phyloP scores from a whole-genome alignment of 345 rosid genomes.

The Pelargonium nanum region DNA sequence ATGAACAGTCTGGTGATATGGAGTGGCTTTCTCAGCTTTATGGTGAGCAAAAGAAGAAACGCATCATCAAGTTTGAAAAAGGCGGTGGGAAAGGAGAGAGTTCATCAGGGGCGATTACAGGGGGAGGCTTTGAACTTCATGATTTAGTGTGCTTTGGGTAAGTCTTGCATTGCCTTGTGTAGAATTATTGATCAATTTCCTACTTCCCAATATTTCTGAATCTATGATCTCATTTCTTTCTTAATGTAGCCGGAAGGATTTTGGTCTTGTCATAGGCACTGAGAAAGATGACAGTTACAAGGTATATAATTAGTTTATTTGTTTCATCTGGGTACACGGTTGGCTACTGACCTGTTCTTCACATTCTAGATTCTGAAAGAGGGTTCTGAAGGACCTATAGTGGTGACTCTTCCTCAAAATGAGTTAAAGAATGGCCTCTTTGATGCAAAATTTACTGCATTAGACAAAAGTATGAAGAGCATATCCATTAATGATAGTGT shows the following conservation, averaged over 20 bases:
- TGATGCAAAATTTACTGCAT: conserved; percentile 66
- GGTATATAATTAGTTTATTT: conserved; percentile 29
- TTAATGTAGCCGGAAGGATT: conserved; percentile 70
- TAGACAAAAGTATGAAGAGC: conserved; percentile 48
- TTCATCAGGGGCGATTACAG: conserved; percentile 37
- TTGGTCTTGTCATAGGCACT: conserved; percentile 74
- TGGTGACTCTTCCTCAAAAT: conserved; percentile 40
- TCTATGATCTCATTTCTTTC: not conserved
- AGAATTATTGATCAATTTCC: conserved; percentile 8
- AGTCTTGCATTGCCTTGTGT: conserved; percentile 15
- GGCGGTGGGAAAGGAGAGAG: conserved; percentile 64
- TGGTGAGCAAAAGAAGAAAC: conserved; percentile 62
- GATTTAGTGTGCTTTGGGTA: conserved; percentile 82
- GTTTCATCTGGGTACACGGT: not conserved
- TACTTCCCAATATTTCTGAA: not conserved
- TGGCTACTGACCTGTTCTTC: conserved; percentile 15
- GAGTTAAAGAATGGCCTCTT: conserved; percentile 52
- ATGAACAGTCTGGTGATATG: conserved; percentile 44
- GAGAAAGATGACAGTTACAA: conserved; percentile 79
- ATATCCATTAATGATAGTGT: conserved; percentile 66
- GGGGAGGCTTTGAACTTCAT: conserved; percentile 38
- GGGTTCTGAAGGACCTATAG: conserved; percentile 51
- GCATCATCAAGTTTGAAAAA: conserved; percentile 28
- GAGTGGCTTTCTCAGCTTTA: conserved; percentile 92
- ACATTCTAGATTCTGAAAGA: conserved; percentile 65